A percentile compares a stretch with the other conserved stretches of the same genome.
Conservation (phyloP, 192 early-diverging fungal genomes). For the Mortierella antarctica region DNA sequence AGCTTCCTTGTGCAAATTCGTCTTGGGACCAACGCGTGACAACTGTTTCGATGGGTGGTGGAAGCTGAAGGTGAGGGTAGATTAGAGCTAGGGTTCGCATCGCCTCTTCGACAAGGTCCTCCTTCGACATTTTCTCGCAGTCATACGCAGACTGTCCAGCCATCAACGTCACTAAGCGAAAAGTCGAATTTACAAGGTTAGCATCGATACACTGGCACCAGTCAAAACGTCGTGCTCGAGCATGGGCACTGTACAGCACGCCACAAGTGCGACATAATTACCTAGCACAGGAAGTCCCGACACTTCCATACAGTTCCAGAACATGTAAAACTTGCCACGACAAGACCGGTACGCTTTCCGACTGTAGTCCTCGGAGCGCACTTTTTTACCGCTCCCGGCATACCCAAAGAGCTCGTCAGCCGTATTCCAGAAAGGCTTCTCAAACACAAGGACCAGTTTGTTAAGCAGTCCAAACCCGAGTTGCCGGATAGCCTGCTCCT, state of each 20-base stretch:
- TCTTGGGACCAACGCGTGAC: slow-evolving; percentile 47
- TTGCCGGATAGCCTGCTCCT: slow-evolving; percentile 32
- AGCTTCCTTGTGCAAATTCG: slow-evolving; percentile 47
- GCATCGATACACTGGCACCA: background rate
- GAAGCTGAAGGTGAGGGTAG: slow-evolving; percentile 18
- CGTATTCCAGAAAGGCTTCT: slow-evolving; percentile 38
- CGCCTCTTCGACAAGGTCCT: slow-evolving; percentile 34
- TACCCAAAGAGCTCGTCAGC: slow-evolving; percentile 35
- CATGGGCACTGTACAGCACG: no score
- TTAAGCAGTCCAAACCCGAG: slow-evolving; percentile 48
- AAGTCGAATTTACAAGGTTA: background rate
- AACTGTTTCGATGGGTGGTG: slow-evolving; percentile 29
- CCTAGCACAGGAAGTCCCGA: slow-evolving; percentile 39
- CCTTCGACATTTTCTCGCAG: slow-evolving; percentile 31
- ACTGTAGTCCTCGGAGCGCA: slow-evolving; percentile 2
- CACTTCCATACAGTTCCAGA: slow-evolving; percentile 39
- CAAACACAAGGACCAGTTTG: slow-evolving; percentile 46
- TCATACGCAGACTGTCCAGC: slow-evolving; percentile 51
- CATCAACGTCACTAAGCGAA: slow-evolving; percentile 35
- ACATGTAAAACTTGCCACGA: slow-evolving; percentile 52
- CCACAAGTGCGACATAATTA: background rate
- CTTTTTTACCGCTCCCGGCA: slow-evolving; percentile 29
- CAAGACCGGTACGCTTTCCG: slow-evolving; percentile 37
- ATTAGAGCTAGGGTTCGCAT: slow-evolving; percentile 31
- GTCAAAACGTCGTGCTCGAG: no score